Base-by-base conservation (phyloP, 148 eudicot species). In the Drosera capensis region DNA sequence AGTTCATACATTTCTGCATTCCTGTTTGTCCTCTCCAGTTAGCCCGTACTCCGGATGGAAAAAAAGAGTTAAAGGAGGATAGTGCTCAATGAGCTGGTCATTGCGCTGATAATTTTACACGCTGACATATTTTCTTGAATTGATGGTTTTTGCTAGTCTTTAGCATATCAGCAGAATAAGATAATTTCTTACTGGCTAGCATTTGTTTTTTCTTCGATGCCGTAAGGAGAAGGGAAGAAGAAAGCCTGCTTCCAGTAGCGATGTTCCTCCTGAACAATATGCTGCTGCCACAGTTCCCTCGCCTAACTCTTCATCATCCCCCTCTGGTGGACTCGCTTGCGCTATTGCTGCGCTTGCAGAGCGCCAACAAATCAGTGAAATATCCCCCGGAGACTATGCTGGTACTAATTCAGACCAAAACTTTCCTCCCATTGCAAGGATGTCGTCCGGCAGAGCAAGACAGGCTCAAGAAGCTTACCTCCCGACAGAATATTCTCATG, bases 341-440 rank as follows among this genome's bases (percentile, higher is more conserved):
- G 86, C 97, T 19, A 75, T 88, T 40, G 87, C 97, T n/a, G 80
- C 97, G 51, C 78, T 88, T 30, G 94, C 92, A 7, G 94, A 88
- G 59, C 84, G 78, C n/a, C 97, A 78, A 53, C 94, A 80, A 48
- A 55, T 29, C 7, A 65, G 62, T 2, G 79, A 74, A 40, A 82
- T 70, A 42, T 60, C 80, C 41, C 54, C 72, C 41, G 31, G 43
- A 50, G 58, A 49, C 60, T 59, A 68, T 36, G 45, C 23, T 31
- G 70, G 28, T 20, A 60, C 63, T 35, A 39, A 51, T 16, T 54
- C 78, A 7, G 25, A 64, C 16, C 48, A 54, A 38, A 69, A 71
- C 66, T 54, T 61, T 64, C 63, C 59, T 57, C 66, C 82, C 3
- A 61, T 70, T 36, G 59, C 54, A 60, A 71, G 78, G 70, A 65